These are phyloP conservation scores for Pisolithus microcarpus DNA, from an alignment of 768 basidiomycete species.

Conservation along the genomic window DNA sequence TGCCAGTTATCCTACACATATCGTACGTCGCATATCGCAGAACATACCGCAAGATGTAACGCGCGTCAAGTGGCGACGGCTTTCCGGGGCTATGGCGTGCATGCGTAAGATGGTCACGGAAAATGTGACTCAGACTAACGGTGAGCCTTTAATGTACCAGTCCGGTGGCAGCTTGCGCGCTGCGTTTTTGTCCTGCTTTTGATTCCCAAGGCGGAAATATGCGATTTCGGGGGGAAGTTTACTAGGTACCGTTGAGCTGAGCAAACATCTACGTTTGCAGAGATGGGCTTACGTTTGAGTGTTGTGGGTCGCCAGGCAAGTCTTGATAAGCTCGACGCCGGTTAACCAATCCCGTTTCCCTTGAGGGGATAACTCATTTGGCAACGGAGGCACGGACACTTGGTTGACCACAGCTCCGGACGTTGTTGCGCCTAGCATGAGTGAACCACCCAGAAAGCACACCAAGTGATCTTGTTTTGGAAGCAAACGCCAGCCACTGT, in stretches of 20 bases:
- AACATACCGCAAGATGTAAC: constrained; percentile 80
- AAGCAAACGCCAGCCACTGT: constrained; percentile 62
- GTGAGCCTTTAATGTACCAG: constrained; percentile 89
- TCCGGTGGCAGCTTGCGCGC: constrained; percentile 38
- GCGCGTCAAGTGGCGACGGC: constrained; percentile 63
- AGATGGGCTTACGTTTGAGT: constrained; percentile 61
- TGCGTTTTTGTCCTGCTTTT: constrained; percentile 41
- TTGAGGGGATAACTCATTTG: constrained; percentile 50
- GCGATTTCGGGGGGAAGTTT: constrained; percentile 87
- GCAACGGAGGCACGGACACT: constrained; percentile 62
- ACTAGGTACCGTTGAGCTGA: constrained; percentile 33
- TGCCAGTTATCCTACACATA: neutral
- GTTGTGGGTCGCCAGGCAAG: constrained; percentile 82
- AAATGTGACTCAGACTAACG: constrained; percentile 33
- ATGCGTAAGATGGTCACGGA: neutral
- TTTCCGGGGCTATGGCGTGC: constrained; percentile 15
- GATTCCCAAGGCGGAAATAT: constrained; percentile 66
- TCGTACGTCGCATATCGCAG: neutral
- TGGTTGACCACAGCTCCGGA: constrained; percentile 45
- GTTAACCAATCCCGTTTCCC: constrained; percentile 76
- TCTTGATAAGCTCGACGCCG: constrained; percentile 75
- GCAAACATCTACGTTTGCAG: neutral
- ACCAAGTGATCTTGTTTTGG: constrained; percentile 96
- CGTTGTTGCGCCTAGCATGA: constrained; percentile 82
- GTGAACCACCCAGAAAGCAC: constrained; percentile 88